Conservation (phyloP, 768 basidiomycete genomes). For the Lactarius psammicola region DNA sequence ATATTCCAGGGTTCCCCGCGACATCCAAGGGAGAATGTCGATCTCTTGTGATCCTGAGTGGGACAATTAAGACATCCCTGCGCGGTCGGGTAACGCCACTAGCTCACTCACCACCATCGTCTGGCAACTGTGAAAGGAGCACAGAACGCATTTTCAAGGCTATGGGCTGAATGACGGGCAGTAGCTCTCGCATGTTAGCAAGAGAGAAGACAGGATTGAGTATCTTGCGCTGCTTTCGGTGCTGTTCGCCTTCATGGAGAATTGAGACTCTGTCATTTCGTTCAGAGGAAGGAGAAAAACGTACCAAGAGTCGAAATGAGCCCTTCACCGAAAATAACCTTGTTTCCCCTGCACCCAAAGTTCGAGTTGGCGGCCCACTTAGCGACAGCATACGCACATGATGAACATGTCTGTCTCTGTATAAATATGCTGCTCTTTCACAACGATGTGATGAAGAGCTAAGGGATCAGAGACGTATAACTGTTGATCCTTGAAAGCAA, state of each 20-base stretch:
- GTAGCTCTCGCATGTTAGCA: conserved; percentile 29
- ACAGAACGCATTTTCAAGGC: conserved; percentile 33
- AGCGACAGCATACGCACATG: conserved; percentile 3
- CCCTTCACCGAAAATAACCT: conserved; percentile 40
- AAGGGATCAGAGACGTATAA: conserved; percentile 12
- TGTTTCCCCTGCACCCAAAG: not conserved
- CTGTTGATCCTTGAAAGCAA: conserved; percentile 12
- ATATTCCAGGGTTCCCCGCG: conserved; percentile 39
- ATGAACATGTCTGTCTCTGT: conserved; percentile 23
- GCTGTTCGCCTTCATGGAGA: conserved; percentile 30
- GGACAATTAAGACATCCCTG: not conserved
- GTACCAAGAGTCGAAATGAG: conserved; percentile 40
- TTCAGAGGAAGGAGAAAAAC: not conserved
- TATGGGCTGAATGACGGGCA: conserved; percentile 36
- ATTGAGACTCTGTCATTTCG: not conserved
- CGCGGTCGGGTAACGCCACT: not conserved
- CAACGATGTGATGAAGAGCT: conserved; percentile 23
- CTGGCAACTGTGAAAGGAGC: conserved; percentile 30
- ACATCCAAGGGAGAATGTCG: conserved; percentile 38
- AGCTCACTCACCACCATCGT: conserved; percentile 23
- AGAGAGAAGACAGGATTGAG: conserved; percentile 34
- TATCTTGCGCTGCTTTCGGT: conserved; percentile 33
- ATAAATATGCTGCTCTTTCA: conserved; percentile 27
- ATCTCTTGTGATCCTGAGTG: conserved; percentile 35
- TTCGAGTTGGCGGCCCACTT: not conserved